A percentile compares a stretch with the other conserved stretches of the same genome.
These are phyloP conservation scores for Theileria orientalis DNA, from an alignment of 169 alveolate species.

Conservation along the genomic window DNA sequence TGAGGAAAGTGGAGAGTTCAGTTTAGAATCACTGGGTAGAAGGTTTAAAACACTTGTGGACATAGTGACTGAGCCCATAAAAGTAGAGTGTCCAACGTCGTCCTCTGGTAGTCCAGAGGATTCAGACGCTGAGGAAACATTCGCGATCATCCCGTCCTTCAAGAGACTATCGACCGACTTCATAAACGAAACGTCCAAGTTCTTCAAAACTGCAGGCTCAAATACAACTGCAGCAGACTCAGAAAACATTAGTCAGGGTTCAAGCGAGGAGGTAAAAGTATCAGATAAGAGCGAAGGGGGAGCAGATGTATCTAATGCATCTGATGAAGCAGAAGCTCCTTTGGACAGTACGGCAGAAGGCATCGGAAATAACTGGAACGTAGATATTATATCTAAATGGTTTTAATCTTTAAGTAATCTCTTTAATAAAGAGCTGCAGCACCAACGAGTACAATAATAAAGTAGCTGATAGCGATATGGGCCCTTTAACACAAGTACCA, in stretches of 20 bases:
- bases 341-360: neutral
- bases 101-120: slow-evolving; percentile 11
- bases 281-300: too few species aligned
- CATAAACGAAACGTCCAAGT: slow-evolving; percentile 5
- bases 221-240: too few species aligned
- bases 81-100: neutral
- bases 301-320: too few species aligned
- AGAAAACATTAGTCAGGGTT: too few species aligned
- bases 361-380: slow-evolving; percentile 8
- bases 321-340: neutral
- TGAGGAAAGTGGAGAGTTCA: slow-evolving; percentile 12
- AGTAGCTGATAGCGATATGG: too few species aligned
- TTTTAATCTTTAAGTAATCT: slow-evolving; percentile 3
- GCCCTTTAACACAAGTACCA: too few species aligned
- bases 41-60: slow-evolving; percentile 29
- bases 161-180: slow-evolving; percentile 3
- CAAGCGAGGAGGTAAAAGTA: too few species aligned
- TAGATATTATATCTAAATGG: slow-evolving; percentile 32
- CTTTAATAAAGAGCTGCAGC: too few species aligned
- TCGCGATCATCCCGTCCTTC: slow-evolving; percentile 2
- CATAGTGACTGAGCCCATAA: slow-evolving; percentile 12
- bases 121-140: slow-evolving; percentile 12
- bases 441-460: too few species aligned
- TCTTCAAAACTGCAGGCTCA: neutral
- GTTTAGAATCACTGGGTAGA: slow-evolving; percentile 4